A percentile compares a stretch with the other conserved stretches of the same genome.
Evolutionary conservation across 768 basidiomycete species (phyloP).

Genomic region (Lyophyllum atratum): DNA sequence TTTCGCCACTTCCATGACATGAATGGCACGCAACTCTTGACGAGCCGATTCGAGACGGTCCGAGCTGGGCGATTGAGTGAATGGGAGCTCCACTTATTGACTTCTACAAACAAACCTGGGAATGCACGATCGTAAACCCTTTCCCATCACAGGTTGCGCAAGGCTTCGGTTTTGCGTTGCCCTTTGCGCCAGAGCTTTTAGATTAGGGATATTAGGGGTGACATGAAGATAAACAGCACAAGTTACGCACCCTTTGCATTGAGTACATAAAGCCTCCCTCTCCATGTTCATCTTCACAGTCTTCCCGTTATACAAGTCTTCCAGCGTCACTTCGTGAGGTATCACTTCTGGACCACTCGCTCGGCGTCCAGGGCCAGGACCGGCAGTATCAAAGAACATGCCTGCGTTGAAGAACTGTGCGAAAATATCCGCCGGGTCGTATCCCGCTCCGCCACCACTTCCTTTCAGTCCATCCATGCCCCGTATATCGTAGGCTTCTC

Average conservation of each 20-base stretch:
- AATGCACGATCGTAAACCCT: slow-evolving; percentile 68
- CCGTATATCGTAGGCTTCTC: slow-evolving; percentile 70
- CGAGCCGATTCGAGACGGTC: slow-evolving; percentile 48
- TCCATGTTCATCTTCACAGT: slow-evolving; percentile 88
- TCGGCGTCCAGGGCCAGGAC: slow-evolving; percentile 46
- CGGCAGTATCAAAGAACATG: slow-evolving; percentile 65
- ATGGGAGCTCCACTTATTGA: neutral
- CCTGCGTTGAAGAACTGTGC: slow-evolving; percentile 77
- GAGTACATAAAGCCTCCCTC: slow-evolving; percentile 74
- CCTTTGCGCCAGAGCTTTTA: slow-evolving; percentile 76
- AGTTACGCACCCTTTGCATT: slow-evolving; percentile 72
- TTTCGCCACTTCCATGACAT: slow-evolving; percentile 70
- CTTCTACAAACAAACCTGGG: slow-evolving; percentile 39
- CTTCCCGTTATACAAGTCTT: slow-evolving; percentile 93
- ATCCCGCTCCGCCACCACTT: slow-evolving; percentile 45
- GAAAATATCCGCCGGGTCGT: slow-evolving; percentile 72
- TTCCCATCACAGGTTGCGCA: slow-evolving; percentile 85
- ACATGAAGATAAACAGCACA: neutral
- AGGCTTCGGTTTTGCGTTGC: slow-evolving; percentile 80
- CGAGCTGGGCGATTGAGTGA: slow-evolving; percentile 30
- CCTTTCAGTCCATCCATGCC: slow-evolving; percentile 72
- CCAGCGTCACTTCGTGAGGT: slow-evolving; percentile 83
- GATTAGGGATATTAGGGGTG: neutral
- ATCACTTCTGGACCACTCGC: slow-evolving; percentile 73
- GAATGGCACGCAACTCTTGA: slow-evolving; percentile 63